Evolutionary conservation across 208 protist genomes (phyloP).

Genomic region (Leishmania aethiopica): DNA sequence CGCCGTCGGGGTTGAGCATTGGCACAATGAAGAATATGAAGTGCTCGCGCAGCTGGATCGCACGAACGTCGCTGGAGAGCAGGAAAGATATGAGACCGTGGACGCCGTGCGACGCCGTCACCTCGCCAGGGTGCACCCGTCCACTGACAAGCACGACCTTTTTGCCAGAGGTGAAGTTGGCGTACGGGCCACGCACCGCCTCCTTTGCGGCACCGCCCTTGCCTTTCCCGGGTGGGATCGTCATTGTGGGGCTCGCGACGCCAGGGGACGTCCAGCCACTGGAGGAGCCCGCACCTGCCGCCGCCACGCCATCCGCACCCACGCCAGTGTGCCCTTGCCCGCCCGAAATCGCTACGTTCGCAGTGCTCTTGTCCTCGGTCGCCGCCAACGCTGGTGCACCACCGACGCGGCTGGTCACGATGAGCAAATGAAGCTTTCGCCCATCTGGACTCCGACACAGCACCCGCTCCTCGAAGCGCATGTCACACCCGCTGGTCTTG

Average conservation of each 20-base stretch:
- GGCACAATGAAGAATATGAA: slow-evolving; percentile 95
- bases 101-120: slow-evolving; percentile 88
- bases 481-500: slow-evolving; percentile 48
- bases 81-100: slow-evolving; percentile 91
- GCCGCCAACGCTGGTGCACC: not conserved
- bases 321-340: not conserved
- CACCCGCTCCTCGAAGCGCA: slow-evolving; percentile 86
- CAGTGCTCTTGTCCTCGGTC: not conserved
- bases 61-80: slow-evolving; percentile 67
- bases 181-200: slow-evolving; percentile 60
- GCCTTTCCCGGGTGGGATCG: slow-evolving; percentile 3
- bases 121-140: slow-evolving; percentile 94
- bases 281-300: not conserved
- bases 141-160: slow-evolving; percentile 88
- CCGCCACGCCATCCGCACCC: not conserved
- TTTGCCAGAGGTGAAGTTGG: slow-evolving; percentile 79
- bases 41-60: slow-evolving; percentile 72
- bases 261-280: not conserved
- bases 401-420: slow-evolving; percentile 65
- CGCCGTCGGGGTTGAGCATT: slow-evolving; percentile 95
- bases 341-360: not conserved
- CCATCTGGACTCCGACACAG: slow-evolving; percentile 79
- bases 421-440: slow-evolving; percentile 82
- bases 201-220: slow-evolving; percentile 11
- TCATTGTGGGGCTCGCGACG: not conserved